Conservation (phyloP, 441 rosid species). For the Mallotus repandus region DNA sequence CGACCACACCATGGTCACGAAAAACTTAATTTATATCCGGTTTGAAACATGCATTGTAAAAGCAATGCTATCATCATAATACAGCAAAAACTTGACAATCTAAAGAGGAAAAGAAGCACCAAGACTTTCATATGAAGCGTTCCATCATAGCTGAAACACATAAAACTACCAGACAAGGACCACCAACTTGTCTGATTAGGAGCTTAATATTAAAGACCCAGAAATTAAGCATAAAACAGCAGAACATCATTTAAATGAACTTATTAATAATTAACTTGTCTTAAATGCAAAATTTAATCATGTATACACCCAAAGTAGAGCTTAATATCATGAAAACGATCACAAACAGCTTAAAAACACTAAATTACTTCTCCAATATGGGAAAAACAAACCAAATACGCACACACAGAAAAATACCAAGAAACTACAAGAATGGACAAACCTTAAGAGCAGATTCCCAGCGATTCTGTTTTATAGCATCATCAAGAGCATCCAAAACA, state of each 20-base stretch:
- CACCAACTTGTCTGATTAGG: no score
- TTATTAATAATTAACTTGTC: background rate
- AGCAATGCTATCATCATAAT: background rate
- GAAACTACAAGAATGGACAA: background rate
- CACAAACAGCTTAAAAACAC: no score
- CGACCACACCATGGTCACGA: background rate
- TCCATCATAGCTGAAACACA: background rate
- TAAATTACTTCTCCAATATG: no score
- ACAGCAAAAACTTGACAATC: background rate
- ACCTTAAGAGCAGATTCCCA: slow-evolving; percentile 81
- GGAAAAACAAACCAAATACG: no score
- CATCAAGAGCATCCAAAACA: slow-evolving; percentile 82
- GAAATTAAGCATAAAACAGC: background rate
- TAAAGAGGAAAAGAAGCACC: background rate
- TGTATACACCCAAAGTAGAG: background rate
- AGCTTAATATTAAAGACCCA: background rate
- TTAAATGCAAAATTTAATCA: background rate
- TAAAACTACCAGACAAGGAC: no score
- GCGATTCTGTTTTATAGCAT: slow-evolving; percentile 50
- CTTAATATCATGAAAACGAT: background rate
- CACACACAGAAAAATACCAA: background rate
- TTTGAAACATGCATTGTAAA: background rate
- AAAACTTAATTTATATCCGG: no score
- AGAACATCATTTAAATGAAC: background rate
- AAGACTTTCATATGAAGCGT: background rate